Evolutionary conservation across 805 yeast species (phyloP).

Genomic region (Spathaspora gorwiae): DNA sequence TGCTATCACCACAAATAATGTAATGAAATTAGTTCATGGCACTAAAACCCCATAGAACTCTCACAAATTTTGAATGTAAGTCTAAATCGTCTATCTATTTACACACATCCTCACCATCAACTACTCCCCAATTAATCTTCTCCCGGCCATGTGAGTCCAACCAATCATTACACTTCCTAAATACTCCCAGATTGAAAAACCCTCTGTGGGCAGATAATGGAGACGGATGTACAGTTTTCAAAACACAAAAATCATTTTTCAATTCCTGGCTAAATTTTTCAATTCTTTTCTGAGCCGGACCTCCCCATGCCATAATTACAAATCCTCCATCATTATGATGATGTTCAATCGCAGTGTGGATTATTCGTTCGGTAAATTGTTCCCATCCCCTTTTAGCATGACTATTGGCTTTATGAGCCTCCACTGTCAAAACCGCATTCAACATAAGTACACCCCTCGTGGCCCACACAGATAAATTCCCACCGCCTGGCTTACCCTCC

Average conservation of each 20-base stretch:
- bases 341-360: constrained; percentile 47
- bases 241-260: constrained; percentile 36
- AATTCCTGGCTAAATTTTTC: constrained; percentile 25
- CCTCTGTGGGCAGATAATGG: constrained; percentile 88
- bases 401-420: constrained; percentile 89
- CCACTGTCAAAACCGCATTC: constrained; percentile 86
- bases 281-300: constrained; percentile 64
- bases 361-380: constrained; percentile 69
- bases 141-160: constrained; percentile 41
- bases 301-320: constrained; percentile 78
- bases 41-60: no score
- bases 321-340: constrained; percentile 51
- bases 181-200: constrained; percentile 75
- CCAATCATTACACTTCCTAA: constrained; percentile 76
- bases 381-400: constrained; percentile 95
- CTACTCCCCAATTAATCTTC: constrained; percentile 63
- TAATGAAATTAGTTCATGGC: no score
- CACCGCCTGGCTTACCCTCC: constrained; percentile 41
- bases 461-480: constrained; percentile 82
- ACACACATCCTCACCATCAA: constrained; percentile 20
- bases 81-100: no score
- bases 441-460: constrained; percentile 79
- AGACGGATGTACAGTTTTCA: constrained; percentile 87
- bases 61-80: no score
- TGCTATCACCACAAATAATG: no score